Evolutionary conservation across 345 rosid genomes (phyloP), one percentile per base, ranked within the genome.

Genomic region (Draba incana): DNA sequence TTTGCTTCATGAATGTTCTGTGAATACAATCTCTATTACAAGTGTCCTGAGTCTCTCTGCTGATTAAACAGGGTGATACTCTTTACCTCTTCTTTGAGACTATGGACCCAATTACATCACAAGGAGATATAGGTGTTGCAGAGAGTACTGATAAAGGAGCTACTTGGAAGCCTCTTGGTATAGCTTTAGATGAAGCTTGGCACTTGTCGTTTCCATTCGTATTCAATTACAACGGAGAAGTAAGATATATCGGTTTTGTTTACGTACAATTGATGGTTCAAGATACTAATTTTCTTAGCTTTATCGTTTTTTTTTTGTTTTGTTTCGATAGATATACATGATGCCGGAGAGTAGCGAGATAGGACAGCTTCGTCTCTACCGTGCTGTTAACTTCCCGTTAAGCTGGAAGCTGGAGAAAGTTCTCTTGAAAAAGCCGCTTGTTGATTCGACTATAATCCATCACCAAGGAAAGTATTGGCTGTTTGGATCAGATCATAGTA

Each of bases 91-190:
- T 94, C 78, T 89, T 77, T 28, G 98, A 94, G 57, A 92, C 89
- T 42, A 94, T 91, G 73, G 85, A 85, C 72, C 84, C 96, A 2
- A 70, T 83, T 44, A 92, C 98, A 25, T 52, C 80, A 85, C 96
- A 94, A 83, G 99, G 99, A 35, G 99, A 94, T 70, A 94, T 94
- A 66, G 99, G 87, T 58, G 97, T 87, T 41, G 90, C 99, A 25
- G 79, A 78, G 62, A 94, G 99, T 75, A 56, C 64, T 1, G 97
- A 94, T 45, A 83, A 84, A 51, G 97, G 99, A 73, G 98, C 92
- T 8, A 86, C 97, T 3, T 94, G 99, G 99, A 77, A 87, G 63
- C 90, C 86, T 67, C 76, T 94, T 77, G 99, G 99, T 31, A 77
- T 88, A 55, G 98, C 92, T 49, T 76, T 94, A 80, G 96, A 94